Evolutionary conservation across 179 eudicot species (phyloP), one percentile per base, ranked within the genome.

Genomic region (Monotropa hypopitys): DNA sequence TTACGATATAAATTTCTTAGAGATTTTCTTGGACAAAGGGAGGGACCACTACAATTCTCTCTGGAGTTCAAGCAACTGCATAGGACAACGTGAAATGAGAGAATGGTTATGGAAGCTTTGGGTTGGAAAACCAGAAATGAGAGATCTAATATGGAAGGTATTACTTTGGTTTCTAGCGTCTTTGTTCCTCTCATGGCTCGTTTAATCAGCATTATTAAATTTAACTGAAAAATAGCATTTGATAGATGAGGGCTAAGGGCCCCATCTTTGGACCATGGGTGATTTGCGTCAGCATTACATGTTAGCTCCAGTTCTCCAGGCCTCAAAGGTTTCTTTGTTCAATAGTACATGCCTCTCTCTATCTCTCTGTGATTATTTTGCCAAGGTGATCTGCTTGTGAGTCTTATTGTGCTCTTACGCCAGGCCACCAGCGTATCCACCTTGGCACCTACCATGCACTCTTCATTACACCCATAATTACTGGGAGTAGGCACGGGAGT

Each of bases 101-200:
- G 94, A 77, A 68, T 94, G 98, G 98, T 85, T 94, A 59, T 85
- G 86, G 80, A 94, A 86, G 83, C 93, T 94, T 72, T 94, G 98
- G 98, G 70, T 80, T 73, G 85, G 74, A 73, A 89, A 86, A 84
- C 96, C 97, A 81, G 91, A 76, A 80, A 65, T 86, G 80, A 87
- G 98, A 86, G 90, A 90, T 73, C 74, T 90, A 72, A 89, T 87
- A 79, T 95, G 99, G 99, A 93, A 95, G 99, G 99, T 95, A 92
- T 51, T 66, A 0, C 38, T 33, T 50, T 67, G 49, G 47, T 79
- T 57, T 5, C 43, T 51, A 43, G 40, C 40, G 20, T 66, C 38
- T 79, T 70, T 62, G 49, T n/a, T 45, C 33, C 40, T 49, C 70
- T 46, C 30, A 28, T 63, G 47, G n/a, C 18, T 40, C 12, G 50